Evolutionary conservation across 2,329 filamentous ascomycete genomes (phyloP), one percentile per base, ranked within the genome.

Genomic region (Monosporascus sp.): DNA sequence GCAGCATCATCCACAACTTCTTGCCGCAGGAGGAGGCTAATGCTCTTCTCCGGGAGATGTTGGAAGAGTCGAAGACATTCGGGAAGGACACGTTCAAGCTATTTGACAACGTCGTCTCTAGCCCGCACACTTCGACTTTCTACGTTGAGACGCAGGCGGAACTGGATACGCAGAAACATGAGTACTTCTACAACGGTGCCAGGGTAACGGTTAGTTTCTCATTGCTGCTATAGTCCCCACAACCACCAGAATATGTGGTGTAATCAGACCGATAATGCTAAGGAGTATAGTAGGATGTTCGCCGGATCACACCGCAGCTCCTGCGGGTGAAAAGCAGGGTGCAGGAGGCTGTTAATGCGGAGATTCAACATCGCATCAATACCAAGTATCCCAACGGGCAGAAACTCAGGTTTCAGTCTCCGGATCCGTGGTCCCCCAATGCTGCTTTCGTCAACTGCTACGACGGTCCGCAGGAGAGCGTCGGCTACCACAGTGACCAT

Each of bases 371-470:
- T 7, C 85, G 91, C 7, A 94, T 93, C 55, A 74, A 74, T 48
- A 78, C 81, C 3, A 79, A 79, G 52, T 90, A 94, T 55, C 86
- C 88, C 0, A 74, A 74, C 19, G 84, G 85, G 14, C 78, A 82
- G 68, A 96, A 93, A 68, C 79, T 97, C 27, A 85, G 79, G 60
- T 85, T 89, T 61, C 92, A 97, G 65, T 88, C 86, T 0, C 80
- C 89, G 0, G 70, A 80, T 0, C 72, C 78, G 0, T 97, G 93
- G 92, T 75, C 76, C 8, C 89, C 93, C 9, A 97, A 97, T 65
- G 90, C 91, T 0, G 91, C 92, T 0, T 93, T 97, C 65, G 92
- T 96, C 17, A 99, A 99, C 69, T 96, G 91, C 74, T 99, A 99
- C 69, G 78, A 86, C 62, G 92, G 92, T 0, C 86, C 84, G 0